A percentile compares a stretch with the other conserved stretches of the same genome.
Evolutionary conservation across 345 rosid species (phyloP).

Genomic region (Gossypium ekmanianum): DNA sequence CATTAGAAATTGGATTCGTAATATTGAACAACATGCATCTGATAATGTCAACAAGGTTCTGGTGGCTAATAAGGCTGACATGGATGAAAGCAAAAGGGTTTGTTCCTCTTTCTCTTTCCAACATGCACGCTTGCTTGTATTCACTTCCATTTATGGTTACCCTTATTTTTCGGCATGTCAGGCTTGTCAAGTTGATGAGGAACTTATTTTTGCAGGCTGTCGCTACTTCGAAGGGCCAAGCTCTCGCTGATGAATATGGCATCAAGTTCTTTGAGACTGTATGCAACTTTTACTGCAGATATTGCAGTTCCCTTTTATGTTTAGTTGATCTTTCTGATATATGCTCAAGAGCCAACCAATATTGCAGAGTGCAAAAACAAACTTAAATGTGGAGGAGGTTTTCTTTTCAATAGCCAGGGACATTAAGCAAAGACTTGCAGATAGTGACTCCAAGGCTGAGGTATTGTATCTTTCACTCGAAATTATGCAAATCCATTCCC

Average conservation of each 20-base stretch:
- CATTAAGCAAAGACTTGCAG: conserved; percentile 80
- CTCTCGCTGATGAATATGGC: conserved; percentile 95
- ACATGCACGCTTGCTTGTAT: not conserved
- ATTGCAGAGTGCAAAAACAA: conserved; percentile 86
- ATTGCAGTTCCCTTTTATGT: not conserved
- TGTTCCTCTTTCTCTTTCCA: conserved; percentile 12
- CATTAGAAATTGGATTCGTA: conserved; percentile 87
- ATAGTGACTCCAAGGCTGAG: conserved; percentile 67
- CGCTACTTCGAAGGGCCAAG: conserved; percentile 92
- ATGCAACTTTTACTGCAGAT: conserved; percentile 27
- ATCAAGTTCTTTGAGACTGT: conserved; percentile 96
- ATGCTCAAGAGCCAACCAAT: conserved; percentile 19
- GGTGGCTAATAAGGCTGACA: conserved; percentile 85
- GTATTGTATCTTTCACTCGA: conserved; percentile 26
- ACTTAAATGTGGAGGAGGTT: conserved; percentile 81
- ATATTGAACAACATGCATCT: conserved; percentile 96
- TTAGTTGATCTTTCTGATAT: not conserved
- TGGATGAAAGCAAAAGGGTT: conserved; percentile 92
- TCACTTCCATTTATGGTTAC: not conserved
- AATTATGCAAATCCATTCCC: not conserved
- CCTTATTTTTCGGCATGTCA: not conserved
- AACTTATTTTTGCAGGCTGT: conserved; percentile 56
- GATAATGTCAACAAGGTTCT: conserved; percentile 87
- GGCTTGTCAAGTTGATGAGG: not conserved
- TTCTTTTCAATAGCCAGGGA: conserved; percentile 86